These are phyloP conservation scores for Heliamphora exappendiculata DNA, from an alignment of 148 eudicot species.

Conservation along the genomic window DNA sequence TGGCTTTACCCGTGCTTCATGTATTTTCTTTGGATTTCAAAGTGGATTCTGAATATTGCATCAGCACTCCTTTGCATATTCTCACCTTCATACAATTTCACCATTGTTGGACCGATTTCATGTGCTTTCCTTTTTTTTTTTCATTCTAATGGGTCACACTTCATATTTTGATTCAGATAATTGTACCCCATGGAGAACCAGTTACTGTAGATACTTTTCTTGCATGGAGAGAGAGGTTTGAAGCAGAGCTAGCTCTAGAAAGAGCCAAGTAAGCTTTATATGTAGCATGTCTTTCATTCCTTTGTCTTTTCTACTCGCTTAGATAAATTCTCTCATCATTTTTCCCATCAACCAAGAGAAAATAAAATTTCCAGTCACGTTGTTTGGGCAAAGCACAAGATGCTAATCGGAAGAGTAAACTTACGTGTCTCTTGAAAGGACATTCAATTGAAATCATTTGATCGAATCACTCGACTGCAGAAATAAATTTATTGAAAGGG, in stretches of 20 bases:
- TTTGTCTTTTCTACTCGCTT: not conserved
- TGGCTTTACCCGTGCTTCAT: not conserved
- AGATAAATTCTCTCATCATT: not conserved
- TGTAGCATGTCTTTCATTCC: not conserved
- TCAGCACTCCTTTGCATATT: not conserved
- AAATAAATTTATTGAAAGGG: too few relatives aligned
- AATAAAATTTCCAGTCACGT: not conserved
- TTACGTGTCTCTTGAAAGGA: not conserved
- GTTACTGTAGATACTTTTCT: conserved; percentile 83
- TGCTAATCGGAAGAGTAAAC: not conserved
- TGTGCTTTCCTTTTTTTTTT: not conserved
- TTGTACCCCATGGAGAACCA: conserved; percentile 97
- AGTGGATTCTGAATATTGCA: not conserved
- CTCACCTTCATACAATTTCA: not conserved
- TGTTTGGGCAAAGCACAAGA: not conserved
- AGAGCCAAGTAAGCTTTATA: conserved; percentile 84
- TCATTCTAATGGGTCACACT: not conserved
- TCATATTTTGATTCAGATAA: conserved; percentile 44
- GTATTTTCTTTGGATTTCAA: not conserved
- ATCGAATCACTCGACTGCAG: too few relatives aligned
- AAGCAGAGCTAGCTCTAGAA: conserved; percentile 94
- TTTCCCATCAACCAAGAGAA: not conserved
- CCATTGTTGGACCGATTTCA: not conserved
- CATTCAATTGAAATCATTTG: not conserved
- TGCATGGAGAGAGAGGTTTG: conserved; percentile 96